A percentile compares a stretch with the other conserved stretches of the same genome.
phyloP scores from a whole-genome alignment of 805 yeast species.

The Myxozyma monticola region DNA sequence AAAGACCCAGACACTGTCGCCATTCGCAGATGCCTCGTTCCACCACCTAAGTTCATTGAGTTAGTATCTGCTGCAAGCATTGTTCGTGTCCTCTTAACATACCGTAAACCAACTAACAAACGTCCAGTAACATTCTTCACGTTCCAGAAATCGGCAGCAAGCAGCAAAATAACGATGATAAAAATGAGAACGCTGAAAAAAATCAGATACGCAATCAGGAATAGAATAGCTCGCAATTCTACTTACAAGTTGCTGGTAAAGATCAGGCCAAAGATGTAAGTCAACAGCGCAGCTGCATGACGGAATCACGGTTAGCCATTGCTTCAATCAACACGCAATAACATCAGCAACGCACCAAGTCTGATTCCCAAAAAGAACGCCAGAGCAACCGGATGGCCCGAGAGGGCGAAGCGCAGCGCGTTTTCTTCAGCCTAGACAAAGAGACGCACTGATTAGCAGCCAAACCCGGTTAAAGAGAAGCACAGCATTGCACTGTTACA shows the following conservation, averaged over 20 bases:
- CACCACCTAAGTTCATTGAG: constrained; percentile 67
- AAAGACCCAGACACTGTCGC: constrained; percentile 80
- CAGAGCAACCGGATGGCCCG: constrained; percentile 82
- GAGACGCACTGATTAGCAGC: too few species aligned
- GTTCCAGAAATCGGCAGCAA: constrained; percentile 92
- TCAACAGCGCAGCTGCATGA: constrained; percentile 52
- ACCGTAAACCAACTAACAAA: constrained; percentile 73
- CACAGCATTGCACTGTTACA: too few species aligned
- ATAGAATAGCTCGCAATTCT: too few species aligned
- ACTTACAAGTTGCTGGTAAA: constrained; percentile 59
- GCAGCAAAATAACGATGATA: constrained; percentile 69
- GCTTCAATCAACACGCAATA: neutral
- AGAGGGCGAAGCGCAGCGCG: constrained; percentile 36
- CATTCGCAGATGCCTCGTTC: constrained; percentile 74
- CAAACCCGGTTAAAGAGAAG: too few species aligned
- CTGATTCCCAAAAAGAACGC: constrained; percentile 63
- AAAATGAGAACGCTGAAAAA: constrained; percentile 61
- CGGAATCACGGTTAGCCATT: neutral
- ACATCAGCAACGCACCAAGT: constrained; percentile 40
- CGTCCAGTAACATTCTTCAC: constrained; percentile 90
- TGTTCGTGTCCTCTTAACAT: neutral
- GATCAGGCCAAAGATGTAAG: constrained; percentile 69
- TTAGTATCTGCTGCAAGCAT: neutral
- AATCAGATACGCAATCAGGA: neutral
- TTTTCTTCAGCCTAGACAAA: constrained; percentile 24